Conservation (phyloP, 805 yeast genomes). For the Pichia paraexigua region DNA sequence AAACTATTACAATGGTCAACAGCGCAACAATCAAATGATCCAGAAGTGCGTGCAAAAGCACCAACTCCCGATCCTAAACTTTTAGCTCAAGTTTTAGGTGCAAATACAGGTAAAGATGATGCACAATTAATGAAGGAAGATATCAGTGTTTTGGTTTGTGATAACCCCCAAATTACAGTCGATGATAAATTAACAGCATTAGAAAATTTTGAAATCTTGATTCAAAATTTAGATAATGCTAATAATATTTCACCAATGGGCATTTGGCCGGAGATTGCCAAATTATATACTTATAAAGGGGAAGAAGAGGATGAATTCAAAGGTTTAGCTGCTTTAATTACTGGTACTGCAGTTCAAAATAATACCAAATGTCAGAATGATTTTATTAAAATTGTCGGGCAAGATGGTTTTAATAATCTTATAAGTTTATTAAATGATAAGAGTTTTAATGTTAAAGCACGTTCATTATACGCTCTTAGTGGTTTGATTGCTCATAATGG, state of each 20-base stretch:
- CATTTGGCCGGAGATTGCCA: slow-evolving; percentile 49
- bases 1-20: slow-evolving; percentile 89
- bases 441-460: slow-evolving; percentile 36
- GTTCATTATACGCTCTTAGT: slow-evolving; percentile 73
- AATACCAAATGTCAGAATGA: slow-evolving; percentile 69
- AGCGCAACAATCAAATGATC: slow-evolving; percentile 65
- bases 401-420: slow-evolving; percentile 38
- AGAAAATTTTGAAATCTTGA: slow-evolving; percentile 88
- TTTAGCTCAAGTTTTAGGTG: slow-evolving; percentile 70
- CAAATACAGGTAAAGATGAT: slow-evolving; percentile 58
- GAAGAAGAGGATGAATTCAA: slow-evolving; percentile 40
- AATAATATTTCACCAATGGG: slow-evolving; percentile 79
- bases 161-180: slow-evolving; percentile 42
- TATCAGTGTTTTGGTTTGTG: slow-evolving; percentile 46
- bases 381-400: slow-evolving; percentile 41
- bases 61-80: slow-evolving; percentile 76
- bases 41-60: slow-evolving; percentile 52
- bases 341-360: slow-evolving; percentile 92
- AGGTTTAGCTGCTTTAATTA: slow-evolving; percentile 38
- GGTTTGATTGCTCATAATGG: slow-evolving; percentile 63
- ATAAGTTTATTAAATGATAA: slow-evolving; percentile 26
- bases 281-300: slow-evolving; percentile 49
- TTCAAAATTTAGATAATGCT: slow-evolving; percentile 91
- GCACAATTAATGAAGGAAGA: slow-evolving; percentile 80
- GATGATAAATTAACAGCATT: slow-evolving; percentile 69